Conservation (phyloP, 1,139 yeast genomes). For the Torulaspora globosa region DNA sequence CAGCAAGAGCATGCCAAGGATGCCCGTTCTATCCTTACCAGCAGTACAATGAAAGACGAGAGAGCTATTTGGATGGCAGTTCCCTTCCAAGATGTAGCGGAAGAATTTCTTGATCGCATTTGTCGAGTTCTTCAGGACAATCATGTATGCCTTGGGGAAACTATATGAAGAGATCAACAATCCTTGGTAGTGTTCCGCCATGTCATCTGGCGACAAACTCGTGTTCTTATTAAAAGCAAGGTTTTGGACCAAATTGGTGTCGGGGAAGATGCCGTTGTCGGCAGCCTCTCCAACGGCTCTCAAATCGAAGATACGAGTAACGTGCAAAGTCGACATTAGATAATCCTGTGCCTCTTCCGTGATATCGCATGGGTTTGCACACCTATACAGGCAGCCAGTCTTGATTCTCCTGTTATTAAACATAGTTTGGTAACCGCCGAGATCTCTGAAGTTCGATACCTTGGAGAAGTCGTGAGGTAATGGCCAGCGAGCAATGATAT, state of each 20-base stretch:
- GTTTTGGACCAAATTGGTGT: constrained; percentile 47
- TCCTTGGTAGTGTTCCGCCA: constrained; percentile 54
- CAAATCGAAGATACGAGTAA: constrained; percentile 62
- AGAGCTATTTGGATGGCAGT: constrained; percentile 40
- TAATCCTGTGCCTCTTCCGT: constrained; percentile 35
- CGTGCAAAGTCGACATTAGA: constrained; percentile 40
- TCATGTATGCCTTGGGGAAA: constrained; percentile 59
- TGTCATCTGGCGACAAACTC: constrained; percentile 63
- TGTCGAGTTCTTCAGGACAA: constrained; percentile 51
- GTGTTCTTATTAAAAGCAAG: constrained; percentile 56
- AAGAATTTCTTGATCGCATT: constrained; percentile 48
- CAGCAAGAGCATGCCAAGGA: constrained; percentile 63
- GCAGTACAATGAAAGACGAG: constrained; percentile 76
- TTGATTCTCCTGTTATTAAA: constrained; percentile 44
- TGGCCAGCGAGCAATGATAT: constrained; percentile 45
- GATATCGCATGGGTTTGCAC: constrained; percentile 55
- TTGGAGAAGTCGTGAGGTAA: constrained; percentile 24
- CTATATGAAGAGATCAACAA: constrained; percentile 61
- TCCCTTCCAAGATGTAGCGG: constrained; percentile 50
- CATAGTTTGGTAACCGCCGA: constrained; percentile 66
- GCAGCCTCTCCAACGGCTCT: constrained; percentile 59
- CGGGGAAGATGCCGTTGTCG: constrained; percentile 50
- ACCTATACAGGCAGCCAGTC: constrained; percentile 55
- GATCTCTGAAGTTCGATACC: constrained; percentile 67
- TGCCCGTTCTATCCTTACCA: constrained; percentile 84